These are phyloP conservation scores for Dionaea muscipula DNA, from an alignment of 179 eudicot genomes.

Conservation along the genomic window DNA sequence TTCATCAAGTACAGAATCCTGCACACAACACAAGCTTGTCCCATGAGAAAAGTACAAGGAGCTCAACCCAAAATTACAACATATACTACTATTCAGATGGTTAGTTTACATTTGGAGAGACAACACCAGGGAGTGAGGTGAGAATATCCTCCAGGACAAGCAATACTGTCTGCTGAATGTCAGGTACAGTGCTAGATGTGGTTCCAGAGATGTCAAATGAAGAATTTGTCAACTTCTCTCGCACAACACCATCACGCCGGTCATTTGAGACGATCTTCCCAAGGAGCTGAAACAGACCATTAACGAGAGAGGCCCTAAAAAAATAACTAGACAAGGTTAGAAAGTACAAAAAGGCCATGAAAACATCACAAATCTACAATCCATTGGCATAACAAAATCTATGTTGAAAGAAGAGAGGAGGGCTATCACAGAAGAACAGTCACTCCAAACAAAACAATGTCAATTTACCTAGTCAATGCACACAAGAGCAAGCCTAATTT, in stretches of 20 bases:
- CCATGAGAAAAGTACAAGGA: neutral
- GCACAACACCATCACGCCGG: constrained; percentile 20
- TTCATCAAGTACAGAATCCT: constrained; percentile 26
- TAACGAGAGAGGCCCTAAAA: constrained; percentile 35
- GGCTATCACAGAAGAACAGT: too few species aligned
- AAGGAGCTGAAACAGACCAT: constrained; percentile 65
- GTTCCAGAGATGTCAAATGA: constrained; percentile 27
- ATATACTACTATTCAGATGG: neutral
- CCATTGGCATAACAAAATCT: neutral
- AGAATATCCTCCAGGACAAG: constrained; percentile 64
- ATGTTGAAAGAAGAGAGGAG: too few species aligned
- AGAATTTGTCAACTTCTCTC: constrained; percentile 23
- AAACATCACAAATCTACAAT: neutral
- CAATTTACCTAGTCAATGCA: too few species aligned
- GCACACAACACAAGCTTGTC: constrained; percentile 5
- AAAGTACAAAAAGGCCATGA: neutral
- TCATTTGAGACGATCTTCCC: constrained; percentile 28
- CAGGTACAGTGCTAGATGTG: constrained; percentile 25
- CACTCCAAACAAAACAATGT: too few species aligned
- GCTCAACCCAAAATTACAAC: neutral
- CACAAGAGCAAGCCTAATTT: too few species aligned
- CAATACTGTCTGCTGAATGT: constrained; percentile 60
- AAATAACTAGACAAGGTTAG: neutral
- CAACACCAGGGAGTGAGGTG: constrained; percentile 26
- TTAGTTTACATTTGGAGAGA: constrained; percentile 21